Conservation (phyloP, 2,329 filamentous ascomycete genomes). For the Epichloe hybrida region DNA sequence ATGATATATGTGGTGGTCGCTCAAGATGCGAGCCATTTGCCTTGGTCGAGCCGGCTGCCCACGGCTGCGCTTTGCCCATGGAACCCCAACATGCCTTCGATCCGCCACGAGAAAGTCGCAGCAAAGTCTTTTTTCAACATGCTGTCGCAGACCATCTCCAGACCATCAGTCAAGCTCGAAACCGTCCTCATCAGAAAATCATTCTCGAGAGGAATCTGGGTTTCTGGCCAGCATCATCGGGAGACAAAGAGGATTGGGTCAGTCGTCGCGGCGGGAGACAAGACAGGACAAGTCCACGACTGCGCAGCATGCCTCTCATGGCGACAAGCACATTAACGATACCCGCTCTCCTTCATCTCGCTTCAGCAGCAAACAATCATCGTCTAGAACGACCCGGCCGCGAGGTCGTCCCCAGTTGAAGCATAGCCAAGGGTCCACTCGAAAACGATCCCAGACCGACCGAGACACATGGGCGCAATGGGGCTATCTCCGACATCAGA, state of each 20-base stretch:
- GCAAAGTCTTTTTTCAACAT: neutral
- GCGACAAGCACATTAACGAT: neutral
- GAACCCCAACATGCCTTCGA: neutral
- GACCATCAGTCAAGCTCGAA: neutral
- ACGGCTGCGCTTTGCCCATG: constrained; percentile 11
- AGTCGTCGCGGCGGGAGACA: neutral
- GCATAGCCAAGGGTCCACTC: neutral
- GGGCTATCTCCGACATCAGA: constrained; percentile 19
- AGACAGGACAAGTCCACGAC: neutral
- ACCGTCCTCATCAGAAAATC: neutral
- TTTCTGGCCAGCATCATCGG: neutral
- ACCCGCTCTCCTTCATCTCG: neutral
- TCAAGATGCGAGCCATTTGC: constrained; percentile 12
- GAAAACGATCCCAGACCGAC: neutral
- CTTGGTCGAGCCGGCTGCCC: constrained; percentile 12
- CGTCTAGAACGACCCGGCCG: neutral
- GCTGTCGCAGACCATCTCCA: neutral
- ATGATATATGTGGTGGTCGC: neutral
- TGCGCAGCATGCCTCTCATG: neutral
- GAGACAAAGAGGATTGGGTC: neutral
- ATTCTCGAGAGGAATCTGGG: neutral
- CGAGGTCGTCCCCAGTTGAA: neutral
- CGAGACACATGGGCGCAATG: constrained; percentile 15
- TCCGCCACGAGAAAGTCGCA: neutral
- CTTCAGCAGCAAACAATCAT: neutral